Base-by-base conservation (phyloP, 345 rosid genomes). In the Trapa bicornis region DNA sequence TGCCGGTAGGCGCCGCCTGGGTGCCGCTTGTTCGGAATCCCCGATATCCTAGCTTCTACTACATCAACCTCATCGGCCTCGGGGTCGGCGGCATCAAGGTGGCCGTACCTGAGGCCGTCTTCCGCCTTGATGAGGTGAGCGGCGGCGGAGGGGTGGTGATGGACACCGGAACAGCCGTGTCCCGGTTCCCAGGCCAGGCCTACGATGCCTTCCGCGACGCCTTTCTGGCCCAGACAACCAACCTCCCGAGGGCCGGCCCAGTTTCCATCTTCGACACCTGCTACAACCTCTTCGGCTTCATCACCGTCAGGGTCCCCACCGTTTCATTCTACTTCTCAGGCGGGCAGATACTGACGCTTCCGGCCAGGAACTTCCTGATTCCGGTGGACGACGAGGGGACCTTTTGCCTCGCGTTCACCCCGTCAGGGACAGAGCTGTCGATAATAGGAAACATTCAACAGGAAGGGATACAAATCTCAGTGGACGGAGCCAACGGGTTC, bases 141-240 rank as follows among this genome's bases (percentile, higher is more conserved):
- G 97, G 99, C 0, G 72, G 76, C 0, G 96, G 96, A 0, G 99
- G 99, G 0, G 99, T 94, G 13, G 99, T 94, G 5, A 91, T 94
- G 97, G 99, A 94, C 73, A 94, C 99, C 0, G 99, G 99, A 9
- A 94, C 99, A 0, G 97, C 99, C 2, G 99, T 94, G 35, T 91
- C 97, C 1, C 79, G 99, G 69, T 76, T 94, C 8, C 99, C 99
- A 0, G 70, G 81, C 16, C 61, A 9, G 0, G 97, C 95, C 16
- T 94, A 94, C 67, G 78, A 37, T 1, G 89, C 93, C 0, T 87
- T 94, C 43, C 86, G 99, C 0, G 87, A 91, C 35, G 85, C 83
- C 0, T 94, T 94, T 17, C 56, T 83, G 4, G 81, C 76, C 0
- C 91, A 89, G 70, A 87, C 99, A 0, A 72, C 76, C 0, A 91